phyloP scores from a whole-genome alignment of 176 grass and related monocot genomes.

The Rhynchospora pubera region DNA sequence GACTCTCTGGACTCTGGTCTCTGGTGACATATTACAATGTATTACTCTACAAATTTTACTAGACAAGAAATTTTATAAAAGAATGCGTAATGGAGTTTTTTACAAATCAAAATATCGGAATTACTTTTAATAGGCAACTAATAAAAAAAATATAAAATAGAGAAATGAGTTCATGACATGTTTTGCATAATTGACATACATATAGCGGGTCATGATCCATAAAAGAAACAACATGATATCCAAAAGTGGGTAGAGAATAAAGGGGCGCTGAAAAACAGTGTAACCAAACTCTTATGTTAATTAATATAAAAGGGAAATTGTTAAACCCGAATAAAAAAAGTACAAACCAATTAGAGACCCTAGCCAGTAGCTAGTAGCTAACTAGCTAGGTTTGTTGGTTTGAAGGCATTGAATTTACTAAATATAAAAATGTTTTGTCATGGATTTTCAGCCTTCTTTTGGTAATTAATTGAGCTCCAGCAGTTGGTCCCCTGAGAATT shows the following conservation, averaged over 20 bases:
- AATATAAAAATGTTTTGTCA: neutral
- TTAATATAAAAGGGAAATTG: neutral
- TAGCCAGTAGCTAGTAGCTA: neutral
- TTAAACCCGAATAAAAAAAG: neutral
- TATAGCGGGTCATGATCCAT: neutral
- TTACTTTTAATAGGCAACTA: neutral
- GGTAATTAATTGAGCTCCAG: slow-evolving; percentile 6
- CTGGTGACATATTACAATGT: too few relatives aligned
- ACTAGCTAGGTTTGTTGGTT: neutral
- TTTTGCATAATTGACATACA: neutral
- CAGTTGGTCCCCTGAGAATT: neutral
- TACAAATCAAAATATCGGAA: neutral
- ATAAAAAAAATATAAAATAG: neutral
- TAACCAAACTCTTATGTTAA: neutral
- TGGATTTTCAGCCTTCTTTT: neutral
- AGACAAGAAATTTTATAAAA: neutral
- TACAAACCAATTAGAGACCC: neutral
- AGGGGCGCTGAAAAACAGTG: neutral
- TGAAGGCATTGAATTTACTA: neutral
- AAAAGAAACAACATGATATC: neutral
- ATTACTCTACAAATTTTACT: too few relatives aligned
- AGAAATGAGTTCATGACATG: neutral
- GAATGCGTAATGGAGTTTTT: neutral
- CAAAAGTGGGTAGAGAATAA: neutral
- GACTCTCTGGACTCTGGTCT: too few relatives aligned